A percentile compares a stretch with the other conserved stretches of the same genome.
These are phyloP conservation scores for Tieghemiomyces parasiticus DNA, from an alignment of 192 early-diverging fungal species.

Conservation along the genomic window DNA sequence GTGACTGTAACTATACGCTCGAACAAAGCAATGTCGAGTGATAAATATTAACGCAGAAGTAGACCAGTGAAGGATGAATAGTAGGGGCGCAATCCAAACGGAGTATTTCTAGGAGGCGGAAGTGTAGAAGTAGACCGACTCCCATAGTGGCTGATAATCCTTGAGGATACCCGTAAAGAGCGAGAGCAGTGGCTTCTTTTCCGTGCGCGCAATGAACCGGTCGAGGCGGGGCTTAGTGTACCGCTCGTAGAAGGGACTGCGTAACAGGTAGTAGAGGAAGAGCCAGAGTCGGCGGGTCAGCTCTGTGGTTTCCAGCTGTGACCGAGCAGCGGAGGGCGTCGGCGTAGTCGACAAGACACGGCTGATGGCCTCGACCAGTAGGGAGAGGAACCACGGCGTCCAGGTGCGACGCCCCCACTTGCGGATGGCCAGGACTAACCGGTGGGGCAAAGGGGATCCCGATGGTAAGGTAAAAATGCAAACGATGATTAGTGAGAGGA, in stretches of 20 bases:
- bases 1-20: too few species aligned
- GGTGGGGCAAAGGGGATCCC: not conserved
- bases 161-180: slow-evolving; percentile 60
- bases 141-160: slow-evolving; percentile 84
- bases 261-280: slow-evolving; percentile 68
- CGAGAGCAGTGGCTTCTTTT: slow-evolving; percentile 59
- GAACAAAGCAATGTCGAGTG: too few species aligned
- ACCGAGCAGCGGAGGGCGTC: slow-evolving; percentile 7
- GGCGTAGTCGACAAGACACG: slow-evolving; percentile 23
- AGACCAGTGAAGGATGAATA: too few species aligned
- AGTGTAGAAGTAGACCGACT: slow-evolving; percentile 82
- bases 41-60: too few species aligned
- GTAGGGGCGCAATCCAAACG: too few species aligned
- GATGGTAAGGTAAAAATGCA: too few species aligned
- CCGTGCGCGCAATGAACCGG: slow-evolving; percentile 42
- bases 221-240: slow-evolving; percentile 56
- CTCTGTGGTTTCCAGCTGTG: slow-evolving; percentile 31
- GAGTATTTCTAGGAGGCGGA: slow-evolving; percentile 39
- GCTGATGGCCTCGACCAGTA: slow-evolving; percentile 50
- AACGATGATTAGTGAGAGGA: too few species aligned
- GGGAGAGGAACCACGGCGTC: slow-evolving; percentile 73
- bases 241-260: slow-evolving; percentile 66
- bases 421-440: slow-evolving; percentile 51
- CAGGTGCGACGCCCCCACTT: slow-evolving; percentile 58
- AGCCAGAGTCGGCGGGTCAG: slow-evolving; percentile 50